Evolutionary conservation across 352 stramenopile genomes (phyloP).

Genomic region (Phytophthora tubulina): DNA sequence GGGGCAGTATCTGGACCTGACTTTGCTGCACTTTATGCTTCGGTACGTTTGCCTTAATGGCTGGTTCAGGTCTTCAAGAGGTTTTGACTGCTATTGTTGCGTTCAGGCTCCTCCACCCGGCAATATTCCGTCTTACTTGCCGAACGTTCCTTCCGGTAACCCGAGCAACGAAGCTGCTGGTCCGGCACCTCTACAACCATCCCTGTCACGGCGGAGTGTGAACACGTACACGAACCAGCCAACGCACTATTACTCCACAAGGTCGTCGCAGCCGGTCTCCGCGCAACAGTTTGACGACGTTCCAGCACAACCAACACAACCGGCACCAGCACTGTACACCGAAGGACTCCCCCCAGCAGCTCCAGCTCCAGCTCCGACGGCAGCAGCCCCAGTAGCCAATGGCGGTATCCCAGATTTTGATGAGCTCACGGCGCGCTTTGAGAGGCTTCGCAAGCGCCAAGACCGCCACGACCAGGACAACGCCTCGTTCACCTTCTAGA

Average conservation of each 20-base stretch:
- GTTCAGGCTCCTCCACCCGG: constrained; percentile 56
- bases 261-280: constrained; percentile 15
- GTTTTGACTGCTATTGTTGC: constrained; percentile 6
- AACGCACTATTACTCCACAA: constrained; percentile 46
- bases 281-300: constrained; percentile 26
- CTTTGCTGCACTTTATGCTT: constrained; percentile 76
- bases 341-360: constrained; percentile 20
- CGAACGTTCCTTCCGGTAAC: constrained; percentile 48
- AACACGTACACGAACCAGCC: constrained; percentile 52
- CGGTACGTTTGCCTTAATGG: constrained; percentile 43
- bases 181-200: constrained; percentile 27
- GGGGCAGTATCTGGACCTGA: constrained; percentile 87
- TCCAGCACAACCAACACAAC: constrained; percentile 13
- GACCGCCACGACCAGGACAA: constrained; percentile 63
- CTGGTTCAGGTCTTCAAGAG: not conserved
- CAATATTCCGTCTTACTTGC: constrained; percentile 55
- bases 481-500: constrained; percentile 77
- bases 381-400: constrained; percentile 34
- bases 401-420: constrained; percentile 89
- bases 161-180: constrained; percentile 25
- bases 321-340: constrained; percentile 20
- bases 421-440: constrained; percentile 94
- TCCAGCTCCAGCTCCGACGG: constrained; percentile 14
- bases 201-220: constrained; percentile 50
- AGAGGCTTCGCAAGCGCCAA: constrained; percentile 85